phyloP scores from a whole-genome alignment of 2,329 filamentous ascomycete genomes.

The Moelleriella libera region DNA sequence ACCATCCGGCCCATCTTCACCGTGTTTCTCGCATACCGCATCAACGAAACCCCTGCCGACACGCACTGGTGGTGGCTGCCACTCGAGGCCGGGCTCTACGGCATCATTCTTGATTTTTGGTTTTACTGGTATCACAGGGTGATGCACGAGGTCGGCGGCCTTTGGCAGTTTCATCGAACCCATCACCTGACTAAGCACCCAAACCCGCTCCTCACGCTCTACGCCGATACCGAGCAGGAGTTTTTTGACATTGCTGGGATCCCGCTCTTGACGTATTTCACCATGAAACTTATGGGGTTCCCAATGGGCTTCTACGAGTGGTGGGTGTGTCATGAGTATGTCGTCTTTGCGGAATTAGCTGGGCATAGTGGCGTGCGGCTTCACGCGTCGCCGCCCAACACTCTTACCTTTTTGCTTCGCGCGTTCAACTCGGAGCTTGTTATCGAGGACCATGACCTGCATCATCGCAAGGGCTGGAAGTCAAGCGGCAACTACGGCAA shows the following conservation, averaged over 20 bases:
- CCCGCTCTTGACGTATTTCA: conserved; percentile 22
- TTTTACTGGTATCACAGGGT: conserved; percentile 12
- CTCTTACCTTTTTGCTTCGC: conserved; percentile 18
- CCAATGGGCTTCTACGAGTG: conserved; percentile 31
- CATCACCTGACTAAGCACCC: conserved; percentile 1
- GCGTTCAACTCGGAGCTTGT: conserved; percentile 19
- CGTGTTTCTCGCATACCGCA: conserved; percentile 12
- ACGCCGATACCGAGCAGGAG: conserved; percentile 26
- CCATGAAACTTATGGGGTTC: conserved; percentile 17
- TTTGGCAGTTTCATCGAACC: conserved; percentile 25
- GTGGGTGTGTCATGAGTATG: conserved; percentile 21
- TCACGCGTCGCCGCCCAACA: conserved; percentile 17
- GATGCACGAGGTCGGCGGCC: conserved; percentile 23
- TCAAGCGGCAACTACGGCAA: conserved; percentile 21
- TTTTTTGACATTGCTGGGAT: conserved; percentile 25
- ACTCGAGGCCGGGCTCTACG: conserved; percentile 3
- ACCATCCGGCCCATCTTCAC: conserved; percentile 9
- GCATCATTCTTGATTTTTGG: conserved; percentile 1
- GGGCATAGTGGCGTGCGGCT: conserved; percentile 21
- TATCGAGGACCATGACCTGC: conserved; percentile 26
- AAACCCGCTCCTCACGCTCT: conserved; percentile 18
- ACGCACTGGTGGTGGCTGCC: conserved; percentile 13
- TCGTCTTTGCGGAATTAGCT: conserved; percentile 16
- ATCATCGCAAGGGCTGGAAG: conserved; percentile 22
- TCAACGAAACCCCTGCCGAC: conserved; percentile 2